Evolutionary conservation across 2,329 filamentous ascomycete genomes (phyloP), one percentile per base, ranked within the genome.

Genomic region (Xylariaceae sp.): DNA sequence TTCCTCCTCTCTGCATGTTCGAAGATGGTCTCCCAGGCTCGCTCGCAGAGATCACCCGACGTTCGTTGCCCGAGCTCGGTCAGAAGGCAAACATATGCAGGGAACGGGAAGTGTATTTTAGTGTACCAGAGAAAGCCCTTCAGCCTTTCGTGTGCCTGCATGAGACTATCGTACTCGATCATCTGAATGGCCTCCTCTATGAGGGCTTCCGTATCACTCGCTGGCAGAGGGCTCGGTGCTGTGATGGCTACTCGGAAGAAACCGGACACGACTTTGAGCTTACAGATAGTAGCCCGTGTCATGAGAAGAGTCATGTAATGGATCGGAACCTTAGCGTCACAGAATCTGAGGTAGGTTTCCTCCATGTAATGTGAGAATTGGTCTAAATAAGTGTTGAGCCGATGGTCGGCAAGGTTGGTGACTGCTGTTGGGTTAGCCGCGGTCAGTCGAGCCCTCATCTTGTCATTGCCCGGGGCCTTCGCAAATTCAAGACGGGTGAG

Each of bases 291-390:
- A 45, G 75, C 72, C 7, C 76, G 71, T 6, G 76, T 79, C 71
- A 80, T 79, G 47, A 78, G 69, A 32, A 79, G 61, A 2, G 78
- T 79, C 55, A 82, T 80, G 51, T 76, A 74, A 50, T 82, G 79
- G 11, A 82, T 60, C 1, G 79, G 78, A 7, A 82, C 76, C 55
- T 77, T 78, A 29, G 72, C 65, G 52, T 83, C 77, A 54, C 79
- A 82, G 39, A 74, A 69, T 35, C 68, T 69, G 22, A 82, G 68
- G 55, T 82, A 82, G 2, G 68, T 73, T 37, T 70, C 69, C 51
- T 82, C 77, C 19, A 82, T 75, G 47, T 80, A 74, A 21, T 68
- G 66, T 44, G 71, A 74, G 57, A 77, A 80, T 11, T 68, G 71
- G 37, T 79, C 75, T 2, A 81, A 64, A 21, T 77, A 76, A 48